These are phyloP conservation scores for Leccinum uliginosum DNA, from an alignment of 768 basidiomycete species.

Conservation along the genomic window DNA sequence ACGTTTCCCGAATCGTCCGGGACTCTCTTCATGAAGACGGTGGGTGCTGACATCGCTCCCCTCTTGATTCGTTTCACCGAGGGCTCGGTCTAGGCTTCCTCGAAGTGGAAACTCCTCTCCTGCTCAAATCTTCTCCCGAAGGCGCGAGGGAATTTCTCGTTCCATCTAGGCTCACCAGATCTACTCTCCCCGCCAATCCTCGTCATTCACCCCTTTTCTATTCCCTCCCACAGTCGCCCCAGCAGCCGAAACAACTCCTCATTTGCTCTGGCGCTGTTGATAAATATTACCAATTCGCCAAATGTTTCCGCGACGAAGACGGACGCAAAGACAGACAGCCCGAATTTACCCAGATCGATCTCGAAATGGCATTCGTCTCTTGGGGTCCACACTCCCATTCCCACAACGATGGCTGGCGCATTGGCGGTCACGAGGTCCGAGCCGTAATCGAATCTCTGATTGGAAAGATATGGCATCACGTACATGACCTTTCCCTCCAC, in stretches of 20 bases:
- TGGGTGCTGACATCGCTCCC: constrained; percentile 29
- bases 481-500: constrained; percentile 60
- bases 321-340: constrained; percentile 94
- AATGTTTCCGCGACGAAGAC: constrained; percentile 95
- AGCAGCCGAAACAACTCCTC: constrained; percentile 92
- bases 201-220: constrained; percentile 55
- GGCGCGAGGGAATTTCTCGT: constrained; percentile 94
- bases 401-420: constrained; percentile 57
- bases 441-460: constrained; percentile 73
- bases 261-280: constrained; percentile 88
- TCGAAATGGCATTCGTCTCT: constrained; percentile 93
- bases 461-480: constrained; percentile 67
- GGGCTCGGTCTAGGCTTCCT: constrained; percentile 59
- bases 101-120: constrained; percentile 90
- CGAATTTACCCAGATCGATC: constrained; percentile 95
- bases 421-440: constrained; percentile 83
- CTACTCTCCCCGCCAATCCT: constrained; percentile 26
- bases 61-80: constrained; percentile 8
- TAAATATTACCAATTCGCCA: constrained; percentile 88
- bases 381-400: constrained; percentile 48
- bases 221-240: constrained; percentile 90
- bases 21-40: constrained; percentile 70
- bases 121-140: constrained; percentile 90
- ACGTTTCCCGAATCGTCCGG: constrained; percentile 76
- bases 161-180: constrained; percentile 56